phyloP scores from a whole-genome alignment of 192 early-diverging fungal genomes.

The Backusella luteola region DNA sequence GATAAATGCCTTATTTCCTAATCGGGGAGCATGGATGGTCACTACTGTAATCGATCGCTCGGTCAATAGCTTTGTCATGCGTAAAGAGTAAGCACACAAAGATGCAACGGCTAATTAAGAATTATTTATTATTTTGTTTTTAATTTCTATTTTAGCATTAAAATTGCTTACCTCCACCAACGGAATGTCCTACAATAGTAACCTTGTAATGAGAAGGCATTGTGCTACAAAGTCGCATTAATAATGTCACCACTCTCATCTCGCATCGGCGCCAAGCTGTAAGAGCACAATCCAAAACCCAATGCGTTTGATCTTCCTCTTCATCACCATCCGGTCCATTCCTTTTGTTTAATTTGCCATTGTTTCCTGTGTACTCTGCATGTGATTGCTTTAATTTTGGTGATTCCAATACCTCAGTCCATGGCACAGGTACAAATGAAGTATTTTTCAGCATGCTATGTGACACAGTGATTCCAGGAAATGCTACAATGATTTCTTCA shows the following conservation, averaged over 20 bases:
- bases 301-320: slow-evolving; percentile 1
- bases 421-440: slow-evolving; percentile 18
- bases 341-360: neutral
- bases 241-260: slow-evolving; percentile 23
- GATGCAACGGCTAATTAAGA: slow-evolving; percentile 21
- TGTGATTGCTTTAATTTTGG: neutral
- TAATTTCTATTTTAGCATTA: neutral
- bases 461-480: slow-evolving; percentile 8
- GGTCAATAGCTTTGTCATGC: slow-evolving; percentile 17
- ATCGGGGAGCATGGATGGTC: slow-evolving; percentile 21
- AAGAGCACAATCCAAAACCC: slow-evolving; percentile 24
- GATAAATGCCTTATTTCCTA: slow-evolving; percentile 19
- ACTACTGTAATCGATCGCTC: slow-evolving; percentile 16
- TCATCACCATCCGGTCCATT: neutral
- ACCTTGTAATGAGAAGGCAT: slow-evolving; percentile 25
- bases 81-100: slow-evolving; percentile 27
- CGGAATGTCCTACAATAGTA: slow-evolving; percentile 21
- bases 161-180: slow-evolving; percentile 24
- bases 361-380: neutral
- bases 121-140: neutral
- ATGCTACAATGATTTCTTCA: slow-evolving; percentile 26
- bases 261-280: slow-evolving; percentile 29
- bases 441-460: slow-evolving; percentile 12
- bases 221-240: slow-evolving; percentile 21
- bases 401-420: slow-evolving; percentile 11